A percentile compares a stretch with the other conserved stretches of the same genome.
These are phyloP conservation scores for Craterostigma plantagineum DNA, from an alignment of 257 asterid species.

Conservation along the genomic window DNA sequence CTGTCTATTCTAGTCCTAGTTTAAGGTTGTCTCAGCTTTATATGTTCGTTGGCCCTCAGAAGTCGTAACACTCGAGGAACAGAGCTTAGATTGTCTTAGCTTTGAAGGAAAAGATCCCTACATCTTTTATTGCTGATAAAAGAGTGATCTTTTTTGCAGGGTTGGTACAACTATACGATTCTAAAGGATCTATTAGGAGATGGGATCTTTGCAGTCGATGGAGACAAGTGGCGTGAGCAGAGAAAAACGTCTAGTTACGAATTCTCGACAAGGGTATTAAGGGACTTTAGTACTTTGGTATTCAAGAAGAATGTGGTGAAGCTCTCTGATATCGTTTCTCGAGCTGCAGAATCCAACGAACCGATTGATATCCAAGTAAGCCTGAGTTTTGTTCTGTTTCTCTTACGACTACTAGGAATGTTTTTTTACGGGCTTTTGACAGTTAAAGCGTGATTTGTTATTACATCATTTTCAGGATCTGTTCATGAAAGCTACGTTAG, in stretches of 20 bases:
- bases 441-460: not conserved
- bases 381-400: not conserved
- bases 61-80: too few relatives aligned
- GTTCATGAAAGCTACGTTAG: constrained; percentile 54
- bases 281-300: constrained; percentile 50
- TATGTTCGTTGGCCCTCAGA: too few relatives aligned
- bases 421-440: not conserved
- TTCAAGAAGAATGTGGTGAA: constrained; percentile 38
- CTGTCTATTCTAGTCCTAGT: too few relatives aligned
- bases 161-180: not conserved
- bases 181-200: constrained; percentile 2
- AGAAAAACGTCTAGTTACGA: constrained; percentile 57
- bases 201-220: constrained; percentile 57
- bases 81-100: too few relatives aligned
- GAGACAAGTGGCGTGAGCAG: constrained; percentile 64
- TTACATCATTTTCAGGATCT: constrained; percentile 19
- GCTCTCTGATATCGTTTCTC: constrained; percentile 19
- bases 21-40: too few relatives aligned
- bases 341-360: constrained; percentile 15
- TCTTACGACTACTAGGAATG: not conserved
- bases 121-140: too few relatives aligned
- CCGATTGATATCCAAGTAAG: constrained; percentile 48
- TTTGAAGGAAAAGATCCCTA: too few relatives aligned
- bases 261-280: constrained; percentile 50
- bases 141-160: too few relatives aligned